phyloP scores from a whole-genome alignment of 257 asterid species.

The Solanum medicagineum region DNA sequence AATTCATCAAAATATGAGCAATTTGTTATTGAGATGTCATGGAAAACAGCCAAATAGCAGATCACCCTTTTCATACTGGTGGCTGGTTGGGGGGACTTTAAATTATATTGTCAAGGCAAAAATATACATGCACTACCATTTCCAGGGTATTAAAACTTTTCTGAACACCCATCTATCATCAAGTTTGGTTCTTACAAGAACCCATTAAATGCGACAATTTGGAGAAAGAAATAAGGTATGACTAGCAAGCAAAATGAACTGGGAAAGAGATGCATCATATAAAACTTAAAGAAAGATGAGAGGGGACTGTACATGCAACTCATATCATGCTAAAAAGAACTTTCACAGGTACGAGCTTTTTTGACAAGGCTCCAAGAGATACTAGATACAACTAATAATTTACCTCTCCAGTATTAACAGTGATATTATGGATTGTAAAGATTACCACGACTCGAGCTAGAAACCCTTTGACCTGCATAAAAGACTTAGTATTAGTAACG shows the following conservation, averaged over 20 bases:
- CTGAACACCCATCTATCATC: background rate
- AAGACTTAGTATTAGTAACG: background rate
- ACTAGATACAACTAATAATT: background rate
- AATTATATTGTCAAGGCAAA: background rate
- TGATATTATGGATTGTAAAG: slow-evolving; percentile 62
- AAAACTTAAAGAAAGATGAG: background rate
- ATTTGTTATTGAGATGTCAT: background rate
- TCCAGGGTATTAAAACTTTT: background rate
- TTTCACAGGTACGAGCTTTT: background rate
- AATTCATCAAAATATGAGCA: background rate
- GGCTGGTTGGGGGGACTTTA: background rate
- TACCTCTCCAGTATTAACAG: slow-evolving; percentile 85
- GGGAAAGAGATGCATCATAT: background rate
- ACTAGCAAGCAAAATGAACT: background rate
- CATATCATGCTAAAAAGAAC: background rate
- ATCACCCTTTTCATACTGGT: background rate
- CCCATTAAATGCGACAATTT: background rate
- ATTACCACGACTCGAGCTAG: slow-evolving; percentile 58
- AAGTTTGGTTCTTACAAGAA: background rate
- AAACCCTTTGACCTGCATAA: slow-evolving; percentile 64
- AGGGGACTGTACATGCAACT: background rate
- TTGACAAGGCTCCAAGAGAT: background rate
- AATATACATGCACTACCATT: background rate
- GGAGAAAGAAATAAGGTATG: background rate
- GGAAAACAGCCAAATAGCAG: background rate